Percentiles rank a stretch among this genome's conserved stretches.
phyloP scores from a whole-genome alignment of 345 rosid species.

The Bretschneidera sinensis region DNA sequence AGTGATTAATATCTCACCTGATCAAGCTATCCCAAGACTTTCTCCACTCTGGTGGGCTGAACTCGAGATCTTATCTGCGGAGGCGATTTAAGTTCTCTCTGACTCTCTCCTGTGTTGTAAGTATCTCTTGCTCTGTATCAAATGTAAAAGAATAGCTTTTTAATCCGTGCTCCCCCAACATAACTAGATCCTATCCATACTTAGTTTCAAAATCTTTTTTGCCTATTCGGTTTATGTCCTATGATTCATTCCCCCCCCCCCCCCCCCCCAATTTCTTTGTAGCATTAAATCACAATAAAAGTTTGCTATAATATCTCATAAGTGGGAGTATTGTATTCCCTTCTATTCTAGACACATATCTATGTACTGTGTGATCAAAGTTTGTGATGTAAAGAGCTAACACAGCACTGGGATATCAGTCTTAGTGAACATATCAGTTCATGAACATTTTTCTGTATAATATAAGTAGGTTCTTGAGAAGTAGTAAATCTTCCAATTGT shows the following conservation, averaged over 20 bases:
- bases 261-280: too few species aligned
- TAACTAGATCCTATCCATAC: not conserved
- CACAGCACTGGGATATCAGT: not conserved
- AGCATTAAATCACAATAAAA: too few species aligned
- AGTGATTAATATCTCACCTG: slow-evolving; percentile 61
- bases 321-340: too few species aligned
- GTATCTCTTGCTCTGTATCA: slow-evolving; percentile 12
- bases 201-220: too few species aligned
- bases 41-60: slow-evolving; percentile 99
- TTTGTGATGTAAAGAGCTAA: too few species aligned
- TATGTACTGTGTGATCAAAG: too few species aligned
- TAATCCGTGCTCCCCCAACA: not conserved
- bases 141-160: slow-evolving; percentile 13
- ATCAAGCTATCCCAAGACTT: slow-evolving; percentile 88
- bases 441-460: not conserved
- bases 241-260: too few species aligned
- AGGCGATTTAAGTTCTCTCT: slow-evolving; percentile 49
- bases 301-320: too few species aligned
- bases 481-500: not conserved
- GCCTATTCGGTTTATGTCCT: too few species aligned
- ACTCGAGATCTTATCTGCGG: slow-evolving; percentile 86
- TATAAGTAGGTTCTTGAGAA: not conserved
- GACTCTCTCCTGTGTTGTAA: too few species aligned
- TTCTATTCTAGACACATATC: too few species aligned
- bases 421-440: not conserved